These are phyloP conservation scores for Boechera stricta DNA, from an alignment of 345 rosid genomes.

Conservation along the genomic window DNA sequence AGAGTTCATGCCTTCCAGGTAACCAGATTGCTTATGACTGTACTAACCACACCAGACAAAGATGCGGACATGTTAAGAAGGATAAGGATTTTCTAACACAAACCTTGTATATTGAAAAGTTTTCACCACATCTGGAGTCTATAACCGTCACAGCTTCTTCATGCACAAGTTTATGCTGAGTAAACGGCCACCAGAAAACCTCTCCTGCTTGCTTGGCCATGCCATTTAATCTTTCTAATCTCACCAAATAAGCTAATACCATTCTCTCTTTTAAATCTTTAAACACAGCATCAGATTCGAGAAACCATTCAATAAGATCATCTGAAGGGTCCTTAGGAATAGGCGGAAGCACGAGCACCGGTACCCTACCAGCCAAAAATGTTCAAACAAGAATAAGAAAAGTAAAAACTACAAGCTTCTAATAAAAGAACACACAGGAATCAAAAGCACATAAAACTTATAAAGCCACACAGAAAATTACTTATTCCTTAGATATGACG, in stretches of 20 bases:
- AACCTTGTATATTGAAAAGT: slow-evolving; percentile 86
- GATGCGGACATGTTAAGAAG: slow-evolving; percentile 12
- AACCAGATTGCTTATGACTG: slow-evolving; percentile 4
- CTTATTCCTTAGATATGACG: slow-evolving; percentile 76
- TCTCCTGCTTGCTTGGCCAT: slow-evolving; percentile 80
- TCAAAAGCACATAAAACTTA: slow-evolving; percentile 3
- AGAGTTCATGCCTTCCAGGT: slow-evolving; percentile 12
- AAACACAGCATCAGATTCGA: slow-evolving; percentile 60
- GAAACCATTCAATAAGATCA: slow-evolving; percentile 87
- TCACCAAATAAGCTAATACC: slow-evolving; percentile 63
- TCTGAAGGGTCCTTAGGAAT: slow-evolving; percentile 79
- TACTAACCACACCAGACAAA: slow-evolving; percentile 10
- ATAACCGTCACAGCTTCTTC: slow-evolving; percentile 74
- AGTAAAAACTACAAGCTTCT: slow-evolving; percentile 4
- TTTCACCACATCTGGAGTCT: slow-evolving; percentile 95
- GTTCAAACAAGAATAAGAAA: slow-evolving; percentile 31
- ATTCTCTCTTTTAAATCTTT: slow-evolving; percentile 63
- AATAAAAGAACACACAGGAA: background rate
- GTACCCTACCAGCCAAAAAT: slow-evolving; percentile 59
- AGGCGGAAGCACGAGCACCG: slow-evolving; percentile 83
- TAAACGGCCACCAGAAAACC: slow-evolving; percentile 97
- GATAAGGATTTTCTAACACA: slow-evolving; percentile 23
- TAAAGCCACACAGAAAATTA: slow-evolving; percentile 38
- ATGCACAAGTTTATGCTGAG: slow-evolving; percentile 85
- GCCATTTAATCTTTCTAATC: slow-evolving; percentile 60